Conservation (phyloP, 352 stramenopile species). For the Thalassiosira livingstoniorum region DNA sequence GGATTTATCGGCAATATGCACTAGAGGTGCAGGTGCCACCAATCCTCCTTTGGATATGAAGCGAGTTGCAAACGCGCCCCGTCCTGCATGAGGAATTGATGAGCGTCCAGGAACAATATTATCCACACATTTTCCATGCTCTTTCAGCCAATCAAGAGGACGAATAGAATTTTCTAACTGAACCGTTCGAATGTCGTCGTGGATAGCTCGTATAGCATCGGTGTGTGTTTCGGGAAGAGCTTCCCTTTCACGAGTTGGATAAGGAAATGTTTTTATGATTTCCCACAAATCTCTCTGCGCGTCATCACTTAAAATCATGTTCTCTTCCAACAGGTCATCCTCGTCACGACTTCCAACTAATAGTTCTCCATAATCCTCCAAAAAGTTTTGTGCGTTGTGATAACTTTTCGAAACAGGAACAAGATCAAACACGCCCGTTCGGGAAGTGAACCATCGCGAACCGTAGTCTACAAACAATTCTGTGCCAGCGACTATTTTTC, state of each 20-base stretch:
- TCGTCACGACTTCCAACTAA: conserved; percentile 28
- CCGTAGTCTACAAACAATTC: conserved; percentile 80
- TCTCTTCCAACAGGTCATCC: conserved; percentile 58
- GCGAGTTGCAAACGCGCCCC: conserved; percentile 72
- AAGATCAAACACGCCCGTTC: conserved; percentile 47
- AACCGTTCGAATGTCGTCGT: conserved; percentile 54
- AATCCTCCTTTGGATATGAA: conserved; percentile 67
- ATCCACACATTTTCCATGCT: conserved; percentile 79
- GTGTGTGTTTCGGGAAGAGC: conserved; percentile 45
- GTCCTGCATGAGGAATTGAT: conserved; percentile 67
- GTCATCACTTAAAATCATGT: conserved; percentile 56
- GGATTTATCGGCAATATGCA: conserved; percentile 68
- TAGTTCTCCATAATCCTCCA: conserved; percentile 52
- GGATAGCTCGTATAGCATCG: conserved; percentile 52
- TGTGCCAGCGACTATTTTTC: conserved; percentile 64
- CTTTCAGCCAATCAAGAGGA: conserved; percentile 60
- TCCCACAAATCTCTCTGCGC: conserved; percentile 59
- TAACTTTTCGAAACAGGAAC: conserved; percentile 50
- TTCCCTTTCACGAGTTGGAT: conserved; percentile 44
- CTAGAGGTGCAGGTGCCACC: conserved; percentile 72
- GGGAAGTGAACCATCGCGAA: conserved; percentile 53
- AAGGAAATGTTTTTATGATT: conserved; percentile 62
- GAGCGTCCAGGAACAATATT: conserved; percentile 67
- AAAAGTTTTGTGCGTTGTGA: conserved; percentile 49
- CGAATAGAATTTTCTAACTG: conserved; percentile 63